Conservation (phyloP, 139 green algal species). For the Micromonas commoda region DNA sequence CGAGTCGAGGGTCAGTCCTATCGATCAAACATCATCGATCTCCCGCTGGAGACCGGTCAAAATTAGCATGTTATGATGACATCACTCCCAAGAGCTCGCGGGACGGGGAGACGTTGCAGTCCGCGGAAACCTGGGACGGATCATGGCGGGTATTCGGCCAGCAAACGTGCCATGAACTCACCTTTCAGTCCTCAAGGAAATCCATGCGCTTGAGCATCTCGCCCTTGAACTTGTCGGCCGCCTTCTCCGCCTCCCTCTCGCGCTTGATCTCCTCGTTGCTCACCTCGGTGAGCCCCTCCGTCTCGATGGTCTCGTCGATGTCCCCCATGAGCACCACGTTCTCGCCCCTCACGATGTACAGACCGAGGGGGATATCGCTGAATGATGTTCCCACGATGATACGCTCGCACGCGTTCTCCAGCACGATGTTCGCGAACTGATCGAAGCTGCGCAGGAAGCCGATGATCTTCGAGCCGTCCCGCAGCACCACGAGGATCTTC, state of each 20-base stretch:
- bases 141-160: not conserved
- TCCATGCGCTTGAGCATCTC: slow-evolving; percentile 60
- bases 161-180: not conserved
- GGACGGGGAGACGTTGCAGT: not conserved
- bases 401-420: slow-evolving; percentile 62
- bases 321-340: slow-evolving; percentile 82
- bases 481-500: slow-evolving; percentile 16
- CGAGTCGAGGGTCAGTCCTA: slow-evolving; percentile 19
- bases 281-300: slow-evolving; percentile 48
- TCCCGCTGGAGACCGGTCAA: not conserved
- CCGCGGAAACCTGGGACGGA: not conserved
- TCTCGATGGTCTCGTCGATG: slow-evolving; percentile 44
- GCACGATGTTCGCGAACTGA: slow-evolving; percentile 57
- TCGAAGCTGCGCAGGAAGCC: slow-evolving; percentile 24
- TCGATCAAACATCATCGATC: slow-evolving; percentile 13
- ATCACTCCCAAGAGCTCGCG: slow-evolving; percentile 4
- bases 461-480: slow-evolving; percentile 24
- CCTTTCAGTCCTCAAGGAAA: slow-evolving; percentile 55
- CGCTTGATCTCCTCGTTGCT: slow-evolving; percentile 55
- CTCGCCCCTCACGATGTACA: slow-evolving; percentile 75
- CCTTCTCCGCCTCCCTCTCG: slow-evolving; percentile 53
- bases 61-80: slow-evolving; percentile 21
- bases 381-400: slow-evolving; percentile 65
- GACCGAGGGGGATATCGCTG: slow-evolving; percentile 63
- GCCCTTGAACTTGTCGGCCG: slow-evolving; percentile 58